A percentile compares a stretch with the other conserved stretches of the same genome.
Conservation (phyloP, 2,329 filamentous ascomycete genomes). For the Neurospora crassa region DNA sequence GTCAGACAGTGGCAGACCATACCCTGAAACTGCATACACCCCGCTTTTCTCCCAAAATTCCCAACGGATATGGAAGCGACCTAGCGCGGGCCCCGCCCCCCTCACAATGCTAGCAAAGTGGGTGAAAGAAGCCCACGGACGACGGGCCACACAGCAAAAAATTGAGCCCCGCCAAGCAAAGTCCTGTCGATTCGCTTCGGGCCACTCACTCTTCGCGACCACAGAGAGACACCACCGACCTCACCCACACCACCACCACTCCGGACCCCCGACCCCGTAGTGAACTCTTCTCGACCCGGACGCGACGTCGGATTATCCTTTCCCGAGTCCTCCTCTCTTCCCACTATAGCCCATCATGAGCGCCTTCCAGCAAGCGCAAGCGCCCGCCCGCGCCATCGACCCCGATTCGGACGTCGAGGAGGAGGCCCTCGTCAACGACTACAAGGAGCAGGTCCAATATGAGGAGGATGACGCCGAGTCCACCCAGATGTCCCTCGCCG, state of each 20-base stretch:
- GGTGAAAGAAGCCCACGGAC: neutral
- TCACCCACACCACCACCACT: constrained; percentile 28
- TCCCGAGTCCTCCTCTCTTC: constrained; percentile 1
- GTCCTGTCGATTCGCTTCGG: constrained; percentile 14
- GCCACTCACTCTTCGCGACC: constrained; percentile 14
- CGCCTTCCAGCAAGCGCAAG: constrained; percentile 51
- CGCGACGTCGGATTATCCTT: constrained; percentile 3
- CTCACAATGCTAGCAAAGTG: neutral
- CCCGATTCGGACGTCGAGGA: constrained; percentile 94
- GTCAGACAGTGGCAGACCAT: constrained; percentile 4
- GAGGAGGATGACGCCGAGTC: constrained; percentile 79
- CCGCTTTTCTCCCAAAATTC: neutral
- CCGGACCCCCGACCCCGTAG: constrained; percentile 21
- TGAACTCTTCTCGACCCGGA: neutral
- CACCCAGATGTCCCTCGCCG: constrained; percentile 57
- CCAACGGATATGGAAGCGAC: neutral
- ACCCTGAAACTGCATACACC: constrained; percentile 14
- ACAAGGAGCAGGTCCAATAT: constrained; percentile 92
- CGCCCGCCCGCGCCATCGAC: constrained; percentile 50
- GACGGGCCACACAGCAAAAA: constrained; percentile 15
- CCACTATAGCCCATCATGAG: constrained; percentile 38
- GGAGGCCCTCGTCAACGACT: constrained; percentile 91
- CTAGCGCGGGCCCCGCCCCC: neutral
- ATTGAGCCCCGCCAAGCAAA: constrained; percentile 19
- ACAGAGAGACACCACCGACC: constrained; percentile 18